Base-by-base conservation (phyloP, 306 rosid genomes). In the Trifolium repens region DNA sequence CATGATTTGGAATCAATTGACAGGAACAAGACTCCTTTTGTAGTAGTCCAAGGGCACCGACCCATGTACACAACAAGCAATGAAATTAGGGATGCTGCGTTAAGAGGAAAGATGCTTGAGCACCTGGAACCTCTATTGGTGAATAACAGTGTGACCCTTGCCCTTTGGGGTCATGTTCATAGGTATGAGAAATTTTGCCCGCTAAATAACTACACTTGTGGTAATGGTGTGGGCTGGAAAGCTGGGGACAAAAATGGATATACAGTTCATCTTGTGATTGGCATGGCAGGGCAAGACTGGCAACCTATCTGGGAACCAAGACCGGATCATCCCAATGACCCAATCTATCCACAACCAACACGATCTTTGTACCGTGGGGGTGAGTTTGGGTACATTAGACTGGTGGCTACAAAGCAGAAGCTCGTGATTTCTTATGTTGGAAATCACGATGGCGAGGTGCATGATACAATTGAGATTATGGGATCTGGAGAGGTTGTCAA, bases 221-320 rank as follows among this genome's bases (percentile, higher is more conserved):
- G 89, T 72, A 82, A 71, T 54, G 82, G 78, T 40, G 69, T 49
- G 34, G 85, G 84, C 22, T 73, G 16, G 43, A 80, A 74, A 27
- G 83, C 78, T 9, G 86, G 79, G 62, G 74, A 79, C 22, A 80
- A 72, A 43, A 80, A 72, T 37, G 83, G 71, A 67, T 81, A 53
- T 44, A 96, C 99, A 5, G 81, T 90, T 78, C 97, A 94, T 80
- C 63, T 89, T n/a, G 98, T 93, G 78, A 90, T 93, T 43, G 98
- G 98, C 73, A 93, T 93, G 98, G 98, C 93, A 84, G 85, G 96
- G 83, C 85, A 93, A 81, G 98, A 93, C 68, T 93, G 98, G 98
- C 98, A 92, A 72, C 89, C 96, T 22, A 86, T 82, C 19, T 93
- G 98, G 96, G 75, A 87, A 74, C 98, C 98, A 3, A 83, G 98